Evolutionary conservation across 2,329 filamentous ascomycete species (phyloP).

Genomic region (Amesomyces nigricolor): DNA sequence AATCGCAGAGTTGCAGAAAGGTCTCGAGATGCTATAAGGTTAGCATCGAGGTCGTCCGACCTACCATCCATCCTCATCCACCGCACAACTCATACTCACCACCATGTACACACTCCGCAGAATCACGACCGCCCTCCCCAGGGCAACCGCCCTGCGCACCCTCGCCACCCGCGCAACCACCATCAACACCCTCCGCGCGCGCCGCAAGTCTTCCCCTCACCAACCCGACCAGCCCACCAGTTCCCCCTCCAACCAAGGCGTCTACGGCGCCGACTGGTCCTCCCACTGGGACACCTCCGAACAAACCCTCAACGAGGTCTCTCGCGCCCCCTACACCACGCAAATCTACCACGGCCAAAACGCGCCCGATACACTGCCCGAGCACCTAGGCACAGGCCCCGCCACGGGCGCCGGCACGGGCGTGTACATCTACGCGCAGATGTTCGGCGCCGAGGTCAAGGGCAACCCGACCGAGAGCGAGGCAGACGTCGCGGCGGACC

Average conservation of each 20-base stretch:
- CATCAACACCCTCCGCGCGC: not conserved
- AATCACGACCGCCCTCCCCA: not conserved
- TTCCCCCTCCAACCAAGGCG: not conserved
- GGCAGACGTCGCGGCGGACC: constrained; percentile 25
- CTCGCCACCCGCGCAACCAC: constrained; percentile 4
- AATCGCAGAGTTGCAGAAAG: too few species aligned
- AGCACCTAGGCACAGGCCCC: not conserved
- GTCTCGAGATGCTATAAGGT: too few species aligned
- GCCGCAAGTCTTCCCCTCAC: not conserved
- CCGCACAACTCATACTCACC: not conserved
- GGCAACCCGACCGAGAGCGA: constrained; percentile 26
- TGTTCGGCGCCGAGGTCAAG: constrained; percentile 22
- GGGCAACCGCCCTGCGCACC: constrained; percentile 1
- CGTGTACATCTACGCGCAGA: constrained; percentile 8
- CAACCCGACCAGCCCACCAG: not conserved
- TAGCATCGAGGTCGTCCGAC: not conserved
- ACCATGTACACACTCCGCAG: constrained; percentile 5
- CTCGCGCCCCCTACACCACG: constrained; percentile 15
- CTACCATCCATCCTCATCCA: not conserved
- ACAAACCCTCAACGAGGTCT: not conserved
- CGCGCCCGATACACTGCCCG: not conserved
- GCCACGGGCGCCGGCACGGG: constrained; percentile 11
- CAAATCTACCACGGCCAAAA: constrained; percentile 20
- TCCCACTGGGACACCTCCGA: not conserved
- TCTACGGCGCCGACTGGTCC: not conserved